Percentiles rank a stretch among this genome's conserved stretches.
These are phyloP conservation scores for Lactifluus echinatus DNA, from an alignment of 768 basidiomycete species.

Conservation along the genomic window DNA sequence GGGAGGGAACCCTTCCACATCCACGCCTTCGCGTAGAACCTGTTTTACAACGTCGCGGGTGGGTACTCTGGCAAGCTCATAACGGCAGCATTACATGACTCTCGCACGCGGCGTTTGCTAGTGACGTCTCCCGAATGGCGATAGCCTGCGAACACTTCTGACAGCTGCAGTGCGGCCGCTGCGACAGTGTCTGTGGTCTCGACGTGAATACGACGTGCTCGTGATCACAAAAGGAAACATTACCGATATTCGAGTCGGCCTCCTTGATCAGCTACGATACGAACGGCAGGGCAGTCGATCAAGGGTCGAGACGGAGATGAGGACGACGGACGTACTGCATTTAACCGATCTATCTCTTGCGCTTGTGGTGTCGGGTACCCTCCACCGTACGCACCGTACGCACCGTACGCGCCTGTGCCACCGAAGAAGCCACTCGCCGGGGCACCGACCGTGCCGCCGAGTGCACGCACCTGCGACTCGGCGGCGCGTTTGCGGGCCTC, in stretches of 20 bases:
- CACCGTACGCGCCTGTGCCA: conserved; percentile 25
- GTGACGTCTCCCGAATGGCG: conserved; percentile 63
- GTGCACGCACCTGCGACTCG: conserved; percentile 36
- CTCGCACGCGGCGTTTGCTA: conserved; percentile 67
- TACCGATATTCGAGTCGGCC: conserved; percentile 46
- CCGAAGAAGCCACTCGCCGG: conserved; percentile 28
- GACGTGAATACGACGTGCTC: not conserved
- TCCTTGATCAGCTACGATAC: conserved; percentile 43
- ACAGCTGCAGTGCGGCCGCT: conserved; percentile 67
- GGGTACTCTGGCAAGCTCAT: conserved; percentile 72
- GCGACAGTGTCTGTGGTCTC: conserved; percentile 45
- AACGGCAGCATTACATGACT: conserved; percentile 70
- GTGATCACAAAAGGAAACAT: conserved; percentile 14
- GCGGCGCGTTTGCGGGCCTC: conserved; percentile 49
- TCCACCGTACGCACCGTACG: conserved; percentile 22
- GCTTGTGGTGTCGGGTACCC: conserved; percentile 12
- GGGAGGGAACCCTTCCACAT: too few relatives aligned
- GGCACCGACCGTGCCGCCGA: conserved; percentile 30
- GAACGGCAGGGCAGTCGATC: not conserved
- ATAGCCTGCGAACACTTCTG: conserved; percentile 64
- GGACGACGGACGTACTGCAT: conserved; percentile 38
- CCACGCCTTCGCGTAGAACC: not conserved
- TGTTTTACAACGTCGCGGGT: conserved; percentile 23
- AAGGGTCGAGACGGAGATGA: not conserved
- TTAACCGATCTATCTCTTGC: conserved; percentile 46